Evolutionary conservation across 208 protist species (phyloP), one percentile per base, ranked within the genome.

Genomic region (Crithidia sp.): DNA sequence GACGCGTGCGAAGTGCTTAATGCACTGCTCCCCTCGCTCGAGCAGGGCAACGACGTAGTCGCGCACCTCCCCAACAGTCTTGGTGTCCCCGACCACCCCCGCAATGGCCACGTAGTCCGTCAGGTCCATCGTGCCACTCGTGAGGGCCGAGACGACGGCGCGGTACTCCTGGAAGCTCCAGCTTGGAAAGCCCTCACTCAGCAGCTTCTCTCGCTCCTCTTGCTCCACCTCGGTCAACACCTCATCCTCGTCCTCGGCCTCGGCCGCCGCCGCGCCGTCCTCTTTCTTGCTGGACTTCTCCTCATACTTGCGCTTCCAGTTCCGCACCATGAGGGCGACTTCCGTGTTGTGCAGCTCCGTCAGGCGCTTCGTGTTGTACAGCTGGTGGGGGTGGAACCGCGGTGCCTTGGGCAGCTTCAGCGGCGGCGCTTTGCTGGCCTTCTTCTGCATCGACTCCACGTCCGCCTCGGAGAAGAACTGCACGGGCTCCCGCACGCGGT

Each of bases 271-370:
- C 17, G 64, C 69, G 28, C 53, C 67, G 2, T 75, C 61, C 44
- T 56, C 70, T 10, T 64, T 58, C 43, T 62, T 50, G 66, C 75
- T 76, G 36, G 9, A 16, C 40, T 66, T 58, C 19, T 81, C 76
- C 43, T 86, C 81, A 73, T 89, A 86, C 77, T 84, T 82, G 40
- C 83, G 81, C 75, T 92, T 89, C 87, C 88, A 93, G 71, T 88
- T 92, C 13, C 86, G 88, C 37, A 95, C 82, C 79, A 92, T 88
- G 17, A 95, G 62, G 13, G 88, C 88, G 28, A 92, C 83, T 53
- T 95, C 88, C 8, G 82, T 92, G 61, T 87, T 85, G 81, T 96
- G 90, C 66, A 96, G 74, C 76, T 95, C 88, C n/a, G 83, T 69
- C 58, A 96, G 80, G 9, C 92, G 84, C 61, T 90, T 91, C 19